Conservation (phyloP, 805 yeast genomes). For the Blastobotrys robertii region DNA sequence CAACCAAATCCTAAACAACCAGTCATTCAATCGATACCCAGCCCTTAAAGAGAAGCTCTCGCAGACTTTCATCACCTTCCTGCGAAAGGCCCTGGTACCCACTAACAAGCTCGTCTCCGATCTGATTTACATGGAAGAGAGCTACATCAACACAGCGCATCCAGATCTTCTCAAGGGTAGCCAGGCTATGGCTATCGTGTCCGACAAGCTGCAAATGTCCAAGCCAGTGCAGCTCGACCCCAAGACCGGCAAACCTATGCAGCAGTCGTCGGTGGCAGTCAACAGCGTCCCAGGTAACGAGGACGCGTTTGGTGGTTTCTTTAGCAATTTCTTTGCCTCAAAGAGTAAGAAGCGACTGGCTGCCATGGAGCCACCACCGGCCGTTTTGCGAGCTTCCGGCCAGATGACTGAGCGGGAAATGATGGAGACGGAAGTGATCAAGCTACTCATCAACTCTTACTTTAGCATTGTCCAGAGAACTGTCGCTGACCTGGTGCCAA, state of each 20-base stretch:
- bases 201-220: conserved; percentile 67
- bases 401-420: conserved; percentile 88
- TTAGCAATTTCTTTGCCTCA: conserved; percentile 88
- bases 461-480: conserved; percentile 89
- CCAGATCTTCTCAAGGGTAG: conserved; percentile 92
- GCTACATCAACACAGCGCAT: conserved; percentile 95
- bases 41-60: conserved; percentile 83
- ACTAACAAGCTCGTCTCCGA: conserved; percentile 81
- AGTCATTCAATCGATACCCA: conserved; percentile 83
- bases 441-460: conserved; percentile 80
- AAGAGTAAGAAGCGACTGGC: conserved; percentile 90
- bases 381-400: conserved; percentile 85
- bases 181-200: conserved; percentile 87
- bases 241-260: conserved; percentile 78
- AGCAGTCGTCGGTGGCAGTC: conserved; percentile 18
- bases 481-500: conserved; percentile 86
- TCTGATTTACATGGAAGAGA: conserved; percentile 74
- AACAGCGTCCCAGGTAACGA: conserved; percentile 26
- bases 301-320: conserved; percentile 66
- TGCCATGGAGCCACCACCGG: conserved; percentile 94
- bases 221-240: conserved; percentile 80
- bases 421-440: conserved; percentile 93
- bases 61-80: conserved; percentile 65
- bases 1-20: conserved; percentile 72
- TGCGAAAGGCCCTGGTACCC: conserved; percentile 73